These are phyloP conservation scores for Aleurites moluccanus DNA, from an alignment of 441 rosid genomes.

Conservation along the genomic window DNA sequence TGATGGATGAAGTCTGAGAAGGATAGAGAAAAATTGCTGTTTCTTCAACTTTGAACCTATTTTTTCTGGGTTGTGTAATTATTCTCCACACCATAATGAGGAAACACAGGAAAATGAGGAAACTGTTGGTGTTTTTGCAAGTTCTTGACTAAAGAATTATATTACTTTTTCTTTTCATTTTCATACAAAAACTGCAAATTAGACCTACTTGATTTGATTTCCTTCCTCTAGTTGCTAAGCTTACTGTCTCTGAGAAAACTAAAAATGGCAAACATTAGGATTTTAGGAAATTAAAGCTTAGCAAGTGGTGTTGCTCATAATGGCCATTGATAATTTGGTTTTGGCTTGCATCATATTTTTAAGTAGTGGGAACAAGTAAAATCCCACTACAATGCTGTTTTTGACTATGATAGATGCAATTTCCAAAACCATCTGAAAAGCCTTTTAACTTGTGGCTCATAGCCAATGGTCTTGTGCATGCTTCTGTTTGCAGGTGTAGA, in stretches of 20 bases:
- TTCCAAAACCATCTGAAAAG: background rate
- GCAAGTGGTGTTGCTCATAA: background rate
- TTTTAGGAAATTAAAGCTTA: background rate
- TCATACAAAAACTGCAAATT: background rate
- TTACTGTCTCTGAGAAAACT: background rate
- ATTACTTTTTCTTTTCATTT: background rate
- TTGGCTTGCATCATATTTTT: background rate
- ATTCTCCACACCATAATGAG: conserved; percentile 20
- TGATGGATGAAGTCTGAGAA: conserved; percentile 24
- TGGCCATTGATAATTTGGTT: background rate
- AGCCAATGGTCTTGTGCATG: conserved; percentile 6
- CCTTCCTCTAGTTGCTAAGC: background rate
- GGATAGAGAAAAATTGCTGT: conserved; percentile 5
- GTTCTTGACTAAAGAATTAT: background rate
- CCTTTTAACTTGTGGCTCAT: background rate
- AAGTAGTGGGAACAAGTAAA: background rate
- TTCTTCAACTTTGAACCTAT: conserved; percentile 15
- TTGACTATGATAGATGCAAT: background rate
- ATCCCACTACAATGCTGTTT: background rate
- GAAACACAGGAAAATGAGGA: conserved; percentile 1
- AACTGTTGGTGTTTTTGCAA: background rate
- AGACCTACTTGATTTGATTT: background rate
- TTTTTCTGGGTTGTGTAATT: conserved; percentile 24
- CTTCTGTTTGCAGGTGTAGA: conserved; percentile 5
- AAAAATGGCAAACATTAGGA: background rate